Conservation (phyloP, 495 filamentous ascomycete genomes). For the Aspergillus egyptiacus region DNA sequence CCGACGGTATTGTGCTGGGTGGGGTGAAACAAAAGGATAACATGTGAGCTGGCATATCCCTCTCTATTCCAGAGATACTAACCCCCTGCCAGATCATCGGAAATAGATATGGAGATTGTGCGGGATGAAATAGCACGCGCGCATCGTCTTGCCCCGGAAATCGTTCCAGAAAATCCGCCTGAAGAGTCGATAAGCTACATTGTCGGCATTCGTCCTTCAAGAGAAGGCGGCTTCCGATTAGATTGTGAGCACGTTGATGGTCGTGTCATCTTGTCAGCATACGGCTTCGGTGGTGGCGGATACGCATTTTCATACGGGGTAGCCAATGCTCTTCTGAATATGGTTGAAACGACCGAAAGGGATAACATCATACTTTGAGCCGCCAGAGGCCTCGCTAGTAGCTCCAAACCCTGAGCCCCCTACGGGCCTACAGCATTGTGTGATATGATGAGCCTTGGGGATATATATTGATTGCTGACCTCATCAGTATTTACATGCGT, state of each 20-base stretch:
- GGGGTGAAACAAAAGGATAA: constrained; percentile 41
- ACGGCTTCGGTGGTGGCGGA: constrained; percentile 41
- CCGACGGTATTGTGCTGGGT: constrained; percentile 40
- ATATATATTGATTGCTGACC: too few species aligned
- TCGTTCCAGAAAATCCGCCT: constrained; percentile 33
- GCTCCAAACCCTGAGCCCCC: too few species aligned
- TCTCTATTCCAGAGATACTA: neutral
- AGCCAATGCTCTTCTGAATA: constrained; percentile 34
- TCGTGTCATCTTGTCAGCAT: constrained; percentile 33
- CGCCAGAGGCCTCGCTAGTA: too few species aligned
- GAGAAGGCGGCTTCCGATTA: constrained; percentile 36
- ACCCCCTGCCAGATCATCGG: constrained; percentile 24
- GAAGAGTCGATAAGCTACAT: constrained; percentile 31
- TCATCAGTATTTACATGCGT: too few species aligned
- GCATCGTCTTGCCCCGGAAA: constrained; percentile 35
- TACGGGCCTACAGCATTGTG: too few species aligned
- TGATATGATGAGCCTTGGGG: too few species aligned
- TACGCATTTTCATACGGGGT: constrained; percentile 43
- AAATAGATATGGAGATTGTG: constrained; percentile 35
- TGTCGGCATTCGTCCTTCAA: constrained; percentile 37
- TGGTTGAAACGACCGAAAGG: constrained; percentile 34
- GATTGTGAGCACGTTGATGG: constrained; percentile 28
- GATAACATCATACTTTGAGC: constrained; percentile 29
- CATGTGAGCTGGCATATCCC: constrained; percentile 21
- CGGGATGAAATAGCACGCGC: constrained; percentile 39